Evolutionary conservation across 106 monocot species (phyloP).

Genomic region (Agapanthus africanus): DNA sequence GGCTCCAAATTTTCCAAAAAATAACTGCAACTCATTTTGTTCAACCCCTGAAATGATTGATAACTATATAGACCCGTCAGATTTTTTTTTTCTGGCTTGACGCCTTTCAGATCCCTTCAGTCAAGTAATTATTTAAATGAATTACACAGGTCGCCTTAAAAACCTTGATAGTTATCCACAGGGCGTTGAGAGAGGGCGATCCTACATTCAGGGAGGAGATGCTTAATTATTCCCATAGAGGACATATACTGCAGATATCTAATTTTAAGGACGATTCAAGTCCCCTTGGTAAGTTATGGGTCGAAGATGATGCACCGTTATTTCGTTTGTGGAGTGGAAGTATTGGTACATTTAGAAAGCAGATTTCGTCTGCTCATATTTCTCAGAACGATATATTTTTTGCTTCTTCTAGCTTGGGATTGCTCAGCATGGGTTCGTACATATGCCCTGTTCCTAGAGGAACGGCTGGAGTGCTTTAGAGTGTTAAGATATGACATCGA

Average conservation of each 20-base stretch:
- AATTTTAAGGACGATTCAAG: conserved; percentile 97
- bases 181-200: conserved; percentile 82
- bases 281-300: conserved; percentile 42
- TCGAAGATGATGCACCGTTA: not conserved
- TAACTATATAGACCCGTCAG: not conserved
- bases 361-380: not conserved
- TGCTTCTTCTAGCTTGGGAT: conserved; percentile 75
- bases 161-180: conserved; percentile 76
- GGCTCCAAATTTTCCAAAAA: too few relatives aligned
- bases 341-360: not conserved
- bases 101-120: not conserved
- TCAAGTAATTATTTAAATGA: conserved; percentile 14
- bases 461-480: conserved; percentile 82
- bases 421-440: conserved; percentile 90
- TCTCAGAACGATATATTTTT: not conserved
- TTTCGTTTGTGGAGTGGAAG: not conserved
- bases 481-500: conserved; percentile 88
- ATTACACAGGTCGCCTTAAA: conserved; percentile 79
- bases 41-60: not conserved
- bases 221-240: conserved; percentile 50
- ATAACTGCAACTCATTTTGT: too few relatives aligned
- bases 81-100: not conserved
- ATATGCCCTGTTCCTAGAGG: conserved; percentile 83
- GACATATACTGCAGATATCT: conserved; percentile 69
- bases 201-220: conserved; percentile 84